Percentiles rank a stretch among this genome's conserved stretches.
Conservation (phyloP, 164 flowering plant species). For the Sextonia rubra region DNA sequence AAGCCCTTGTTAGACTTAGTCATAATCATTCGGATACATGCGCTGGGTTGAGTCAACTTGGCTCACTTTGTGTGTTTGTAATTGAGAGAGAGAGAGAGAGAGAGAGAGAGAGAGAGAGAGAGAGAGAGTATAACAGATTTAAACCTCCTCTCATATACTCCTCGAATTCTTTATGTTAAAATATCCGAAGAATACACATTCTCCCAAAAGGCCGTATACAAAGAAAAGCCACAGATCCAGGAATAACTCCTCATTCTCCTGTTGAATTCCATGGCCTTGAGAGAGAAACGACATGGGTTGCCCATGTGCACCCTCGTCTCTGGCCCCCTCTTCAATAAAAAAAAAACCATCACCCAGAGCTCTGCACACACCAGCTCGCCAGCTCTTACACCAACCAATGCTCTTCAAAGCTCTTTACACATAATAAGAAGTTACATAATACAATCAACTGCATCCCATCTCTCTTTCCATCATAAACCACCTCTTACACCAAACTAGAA, state of each 20-base stretch:
- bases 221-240: neutral
- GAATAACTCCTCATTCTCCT: neutral
- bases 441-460: slow-evolving; percentile 23
- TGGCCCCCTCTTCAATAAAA: neutral
- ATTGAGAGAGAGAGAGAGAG: slow-evolving; percentile 9
- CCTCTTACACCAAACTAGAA: slow-evolving; percentile 13
- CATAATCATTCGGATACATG: too few relatives aligned
- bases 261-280: neutral
- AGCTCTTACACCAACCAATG: slow-evolving; percentile 3
- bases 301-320: neutral
- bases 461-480: slow-evolving; percentile 13
- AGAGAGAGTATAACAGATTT: neutral
- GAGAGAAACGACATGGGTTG: neutral
- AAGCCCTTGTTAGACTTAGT: too few relatives aligned
- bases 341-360: neutral
- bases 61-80: slow-evolving; percentile 6
- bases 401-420: slow-evolving; percentile 28
- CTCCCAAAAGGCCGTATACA: slow-evolving; percentile 3
- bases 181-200: neutral
- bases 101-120: slow-evolving; percentile 7
- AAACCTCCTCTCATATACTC: neutral
- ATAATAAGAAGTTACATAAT: slow-evolving; percentile 26
- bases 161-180: neutral
- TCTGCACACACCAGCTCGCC: neutral
- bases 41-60: too few relatives aligned